phyloP scores from a whole-genome alignment of 805 yeast genomes.

The Pichia rugopelliculosa region DNA sequence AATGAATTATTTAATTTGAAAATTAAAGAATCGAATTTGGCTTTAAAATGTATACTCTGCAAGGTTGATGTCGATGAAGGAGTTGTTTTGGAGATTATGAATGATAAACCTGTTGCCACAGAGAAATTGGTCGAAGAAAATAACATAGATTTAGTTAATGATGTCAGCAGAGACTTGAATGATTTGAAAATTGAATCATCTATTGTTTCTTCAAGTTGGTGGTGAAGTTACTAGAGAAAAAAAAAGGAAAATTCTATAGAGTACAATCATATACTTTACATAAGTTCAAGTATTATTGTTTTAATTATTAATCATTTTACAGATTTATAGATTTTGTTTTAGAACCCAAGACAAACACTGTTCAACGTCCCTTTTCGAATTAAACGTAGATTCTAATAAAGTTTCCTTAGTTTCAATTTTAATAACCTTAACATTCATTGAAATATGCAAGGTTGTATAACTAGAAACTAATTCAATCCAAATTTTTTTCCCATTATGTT shows the following conservation, averaged over 20 bases:
- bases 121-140: neutral
- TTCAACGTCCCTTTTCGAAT: constrained; percentile 44
- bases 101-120: neutral
- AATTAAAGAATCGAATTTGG: constrained; percentile 36
- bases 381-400: constrained; percentile 40
- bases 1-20: constrained; percentile 29
- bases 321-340: constrained; percentile 3
- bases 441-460: constrained; percentile 12
- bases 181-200: constrained; percentile 7
- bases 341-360: constrained; percentile 47
- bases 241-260: neutral
- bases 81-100: constrained; percentile 24
- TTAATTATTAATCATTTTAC: no score
- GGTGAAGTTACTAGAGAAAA: neutral
- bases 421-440: constrained; percentile 10
- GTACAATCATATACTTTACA: neutral
- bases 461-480: constrained; percentile 12
- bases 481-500: constrained; percentile 4
- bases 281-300: neutral
- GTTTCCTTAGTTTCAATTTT: constrained; percentile 25
- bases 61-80: constrained; percentile 33
- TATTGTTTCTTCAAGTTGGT: constrained; percentile 4
- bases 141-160: neutral
- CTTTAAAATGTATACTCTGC: constrained; percentile 43
- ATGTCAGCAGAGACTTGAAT: neutral